Evolutionary conservation across 176 grass and related monocot species (phyloP), one percentile per base, ranked within the genome.

Genomic region (Avena insularis): DNA sequence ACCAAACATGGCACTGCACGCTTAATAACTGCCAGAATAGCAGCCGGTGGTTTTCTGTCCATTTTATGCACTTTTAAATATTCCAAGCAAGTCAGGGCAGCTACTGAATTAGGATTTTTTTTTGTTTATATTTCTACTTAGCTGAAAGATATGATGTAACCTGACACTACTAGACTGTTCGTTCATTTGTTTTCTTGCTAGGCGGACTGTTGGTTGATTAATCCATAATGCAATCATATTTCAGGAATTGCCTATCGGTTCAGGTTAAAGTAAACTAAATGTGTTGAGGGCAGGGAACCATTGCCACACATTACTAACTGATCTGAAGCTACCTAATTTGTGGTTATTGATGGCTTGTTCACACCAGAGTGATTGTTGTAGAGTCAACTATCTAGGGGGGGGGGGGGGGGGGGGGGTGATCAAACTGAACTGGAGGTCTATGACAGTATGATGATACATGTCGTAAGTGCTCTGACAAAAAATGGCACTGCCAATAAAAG

Each of bases 181-280:
- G 13, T 35, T 65, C 4, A 33, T 6, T 35, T 10, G 0, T 47
- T 15, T 64, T 31, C 15, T 29, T 40, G 61, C 62, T 65, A 65
- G 25, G 58, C 8, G 9, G 62, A 31, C 25, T 64, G 23, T 64
- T 64, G n/a, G 73, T n/a, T 62, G 12, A 27, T 62, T 60, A 82
- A 59, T 71, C 84, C 78, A 76, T 71, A 54, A 54, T 47, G 46
- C 56, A 87, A 90, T 55, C 73, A 74, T 79, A 72, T 86, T 64
- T 71, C 8, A 10, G 54, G 38, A 40, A 40, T 40, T 40, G 4
- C 5, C 38, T 40, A 1, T 40, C 1, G 38, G 38, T 40, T 40
- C 38, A 40, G 4, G 5, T 40, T 40, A 40, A 38, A 87, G 75
- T 36, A 63, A 7, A 65, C 74, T 57, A 13, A 40, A 40, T 73